Percentiles rank a stretch among this genome's conserved stretches.
phyloP scores from a whole-genome alignment of 2,329 filamentous ascomycete genomes.

The Beauveria australis region DNA sequence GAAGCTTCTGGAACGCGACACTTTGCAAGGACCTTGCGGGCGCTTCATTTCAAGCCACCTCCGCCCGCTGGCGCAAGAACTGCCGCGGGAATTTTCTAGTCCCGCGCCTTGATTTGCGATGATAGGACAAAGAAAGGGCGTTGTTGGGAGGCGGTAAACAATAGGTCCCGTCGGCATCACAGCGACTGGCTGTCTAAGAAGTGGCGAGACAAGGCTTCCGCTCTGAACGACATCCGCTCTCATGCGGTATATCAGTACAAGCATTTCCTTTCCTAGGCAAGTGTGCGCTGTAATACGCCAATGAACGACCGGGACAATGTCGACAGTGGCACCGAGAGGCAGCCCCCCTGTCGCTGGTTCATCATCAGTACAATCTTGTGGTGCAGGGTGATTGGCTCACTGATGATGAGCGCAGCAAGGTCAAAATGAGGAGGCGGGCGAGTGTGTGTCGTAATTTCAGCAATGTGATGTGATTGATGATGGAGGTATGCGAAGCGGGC shows the following conservation, averaged over 20 bases:
- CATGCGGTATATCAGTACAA: neutral
- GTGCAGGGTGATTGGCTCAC: neutral
- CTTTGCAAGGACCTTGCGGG: neutral
- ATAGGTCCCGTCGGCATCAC: neutral
- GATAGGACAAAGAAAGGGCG: neutral
- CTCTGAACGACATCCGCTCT: neutral
- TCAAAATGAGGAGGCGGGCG: neutral
- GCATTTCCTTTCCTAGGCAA: neutral
- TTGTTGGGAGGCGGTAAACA: neutral
- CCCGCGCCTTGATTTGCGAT: neutral
- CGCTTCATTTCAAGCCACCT: neutral
- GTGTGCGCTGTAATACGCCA: neutral
- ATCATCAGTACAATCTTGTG: neutral
- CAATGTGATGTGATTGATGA: neutral
- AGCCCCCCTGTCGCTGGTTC: neutral
- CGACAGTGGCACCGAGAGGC: neutral
- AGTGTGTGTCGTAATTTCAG: conserved; percentile 1
- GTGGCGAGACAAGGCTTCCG: neutral
- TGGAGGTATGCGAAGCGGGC: neutral
- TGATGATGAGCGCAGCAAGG: neutral
- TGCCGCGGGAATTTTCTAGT: neutral
- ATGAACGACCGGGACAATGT: neutral
- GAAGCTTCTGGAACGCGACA: neutral
- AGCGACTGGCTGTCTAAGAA: neutral
- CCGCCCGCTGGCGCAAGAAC: neutral